Evolutionary conservation across 2,329 filamentous ascomycete genomes (phyloP), one percentile per base, ranked within the genome.

Genomic region (Aspergillus floridensis): DNA sequence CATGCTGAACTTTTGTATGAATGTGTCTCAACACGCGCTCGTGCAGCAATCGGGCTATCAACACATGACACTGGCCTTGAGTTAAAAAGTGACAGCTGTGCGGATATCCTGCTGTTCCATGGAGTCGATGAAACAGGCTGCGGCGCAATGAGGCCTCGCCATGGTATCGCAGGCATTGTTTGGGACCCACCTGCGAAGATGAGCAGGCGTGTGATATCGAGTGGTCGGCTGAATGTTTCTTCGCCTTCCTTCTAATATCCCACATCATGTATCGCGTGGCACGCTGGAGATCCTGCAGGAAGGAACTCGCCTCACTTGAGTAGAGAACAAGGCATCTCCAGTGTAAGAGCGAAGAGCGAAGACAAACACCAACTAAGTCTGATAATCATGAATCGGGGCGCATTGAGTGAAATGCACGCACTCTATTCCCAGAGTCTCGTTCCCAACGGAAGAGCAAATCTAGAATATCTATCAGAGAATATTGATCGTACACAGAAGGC

Each of bases 1-100:
- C 86, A 88, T 68, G 82, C 86, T 0, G 79, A 83, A 61, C 60
- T 86, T 4, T 72, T 91, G 50, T 89, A 82, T 72, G 76, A 82
- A 70, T 77, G 79, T 70, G 78, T 84, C 3, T 82, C 80, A 11
- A 76, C 73, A 14, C 70, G 79, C 31, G 77, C 80, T 1, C 65
- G 74, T 19, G 64, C 63, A 21, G 75, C 75, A 4, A 76, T 77
- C 44, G 75, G 74, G 2, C 53, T 76, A 21, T 38, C 52, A 1
- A 6, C 49, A 14, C 21, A 51, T 10, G 49, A 38, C 19, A 32
- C 53, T 0, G 50, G 56, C 5, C 49, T 68, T 32, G 16, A 26
- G 8, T 11, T 70, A 16, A 57, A 58, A 22, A 48, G 56, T 6
- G 65, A 62, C 2, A 56, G 52, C 21, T 14, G n/a, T 19, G 52